Base-by-base conservation (phyloP, 2,329 filamentous ascomycete species). In the Penicillium italicum region DNA sequence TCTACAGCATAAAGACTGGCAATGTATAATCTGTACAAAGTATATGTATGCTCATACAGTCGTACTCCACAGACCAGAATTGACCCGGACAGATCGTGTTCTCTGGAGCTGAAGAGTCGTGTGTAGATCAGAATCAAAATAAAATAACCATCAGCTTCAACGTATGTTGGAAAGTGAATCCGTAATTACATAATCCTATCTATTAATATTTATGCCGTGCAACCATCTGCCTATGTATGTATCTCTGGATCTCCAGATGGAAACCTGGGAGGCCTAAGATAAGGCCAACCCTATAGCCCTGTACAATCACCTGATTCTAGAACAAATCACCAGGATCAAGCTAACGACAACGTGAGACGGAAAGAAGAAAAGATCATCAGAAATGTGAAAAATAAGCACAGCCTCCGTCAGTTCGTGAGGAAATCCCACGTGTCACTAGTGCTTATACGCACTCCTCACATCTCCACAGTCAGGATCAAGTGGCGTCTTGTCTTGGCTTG, bases 371-470 rank as follows among this genome's bases (percentile, higher is more conserved):
- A 28, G 30, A 36, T 44, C 48, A 42, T 31, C 38, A 3, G 1
- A 37, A 37, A 26, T n/a, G 11, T 5, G 12, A n/a, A 12, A 40
- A 55, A 50, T 45, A 55, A 51, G 40, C 47, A 55, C 36, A 45
- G 22, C 28, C n/a, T 51, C 41, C 20, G 42, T 50, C n/a, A 31
- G 47, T 43, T 55, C 53, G 47, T 51, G 28, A 55, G 16, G 8
- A 16, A 55, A 31, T 43, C 24, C 47, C 53, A 55, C 53, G 53
- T 55, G 53, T 45, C 34, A n/a, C 33, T 55, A 55, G 53, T 55
- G 53, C 53, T 42, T 49, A 54, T 36, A 12, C 2, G 24, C 11
- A 24, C 43, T 45, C 26, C 28, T 12, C 26, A 1, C 16, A 6
- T 37, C 45, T 48, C 36, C 46, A 20, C 26, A 24, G 12, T 5